phyloP scores from a whole-genome alignment of 2,329 filamentous ascomycete species.

The Fusarium sp. region DNA sequence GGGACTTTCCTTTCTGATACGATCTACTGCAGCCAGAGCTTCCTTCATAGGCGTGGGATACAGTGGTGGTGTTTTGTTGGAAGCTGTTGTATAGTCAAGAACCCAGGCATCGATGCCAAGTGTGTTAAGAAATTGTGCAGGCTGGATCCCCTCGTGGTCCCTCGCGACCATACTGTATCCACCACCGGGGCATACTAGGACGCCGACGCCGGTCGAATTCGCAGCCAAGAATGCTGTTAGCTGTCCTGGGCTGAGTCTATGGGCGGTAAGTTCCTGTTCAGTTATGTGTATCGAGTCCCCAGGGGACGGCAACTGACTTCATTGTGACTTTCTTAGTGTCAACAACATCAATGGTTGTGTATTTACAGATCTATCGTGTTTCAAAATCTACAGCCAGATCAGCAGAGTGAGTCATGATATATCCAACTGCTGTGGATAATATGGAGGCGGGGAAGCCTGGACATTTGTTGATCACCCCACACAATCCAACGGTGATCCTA shows the following conservation, averaged over 20 bases:
- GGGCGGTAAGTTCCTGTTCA: background rate
- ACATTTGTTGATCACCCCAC: constrained; percentile 2
- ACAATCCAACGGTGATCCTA: background rate
- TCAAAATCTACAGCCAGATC: too few species aligned
- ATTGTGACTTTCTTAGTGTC: background rate
- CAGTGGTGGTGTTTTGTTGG: constrained; percentile 22
- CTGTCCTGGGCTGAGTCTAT: constrained; percentile 14
- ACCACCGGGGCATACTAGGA: constrained; percentile 29
- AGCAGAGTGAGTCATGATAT: background rate
- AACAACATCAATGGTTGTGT: too few species aligned
- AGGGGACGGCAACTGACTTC: constrained; percentile 2
- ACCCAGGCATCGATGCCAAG: constrained; percentile 41
- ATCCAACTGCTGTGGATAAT: constrained; percentile 2
- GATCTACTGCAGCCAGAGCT: constrained; percentile 22
- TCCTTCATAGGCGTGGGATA: constrained; percentile 32
- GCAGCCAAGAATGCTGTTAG: constrained; percentile 20
- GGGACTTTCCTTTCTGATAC: constrained; percentile 20
- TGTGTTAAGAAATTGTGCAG: constrained; percentile 28
- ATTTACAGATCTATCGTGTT: too few species aligned
- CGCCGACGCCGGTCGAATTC: constrained; percentile 28
- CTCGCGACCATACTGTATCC: constrained; percentile 26
- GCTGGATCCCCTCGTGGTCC: constrained; percentile 24
- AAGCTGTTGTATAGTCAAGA: constrained; percentile 29
- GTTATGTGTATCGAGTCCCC: too few species aligned
- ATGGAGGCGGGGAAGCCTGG: constrained; percentile 13